Base-by-base conservation (phyloP, 257 asterid genomes). In the Solanum bulbocastanum region DNA sequence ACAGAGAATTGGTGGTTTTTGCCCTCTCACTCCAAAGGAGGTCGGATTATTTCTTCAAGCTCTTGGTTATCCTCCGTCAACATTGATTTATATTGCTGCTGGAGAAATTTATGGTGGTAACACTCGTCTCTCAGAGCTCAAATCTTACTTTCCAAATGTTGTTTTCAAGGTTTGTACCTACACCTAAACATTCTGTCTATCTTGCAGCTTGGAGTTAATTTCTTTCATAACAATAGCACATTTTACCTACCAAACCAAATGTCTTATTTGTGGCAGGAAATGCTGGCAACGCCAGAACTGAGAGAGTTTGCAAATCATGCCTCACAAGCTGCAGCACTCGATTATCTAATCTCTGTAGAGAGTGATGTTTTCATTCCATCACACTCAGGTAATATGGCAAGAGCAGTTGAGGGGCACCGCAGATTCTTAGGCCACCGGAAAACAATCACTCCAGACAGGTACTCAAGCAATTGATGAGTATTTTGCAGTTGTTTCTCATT, bases 11-110 rank as follows among this genome's bases (percentile, higher is more conserved):
- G 93, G 92, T 84, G 99, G 99, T 84, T 92, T 94, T 69, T 97
- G 99, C 89, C 99, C 99, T 44, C 91, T 97, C 88, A 97, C 99
- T 40, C 99, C 99, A 79, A 96, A 95, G 92, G 99, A 97, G 89
- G 98, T 96, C 49, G 99, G 98, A 68, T 84, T 94, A 86, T 94
- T 97, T 95, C 98, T 97, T 89, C 92, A 93, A 83, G 97, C 98
- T 89, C 94, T 94, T 86, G 98, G 98, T 88, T 97, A 93, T 90
- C 96, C 96, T 85, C 88, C 91, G 6, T 94, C 98, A 68, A 94
- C 98, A 81, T 88, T 93, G 90, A 92, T 97, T 85, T 97, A 97
- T 91, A 87, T 97, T 90, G 99, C 99, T 86, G 98, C 99, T 65
- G 99, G 99, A 66, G 96, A 95, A 91, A 95, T 96, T 86, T 97